These are phyloP conservation scores for Ehretia macrophylla DNA, from an alignment of 257 asterid genomes.

Conservation along the genomic window DNA sequence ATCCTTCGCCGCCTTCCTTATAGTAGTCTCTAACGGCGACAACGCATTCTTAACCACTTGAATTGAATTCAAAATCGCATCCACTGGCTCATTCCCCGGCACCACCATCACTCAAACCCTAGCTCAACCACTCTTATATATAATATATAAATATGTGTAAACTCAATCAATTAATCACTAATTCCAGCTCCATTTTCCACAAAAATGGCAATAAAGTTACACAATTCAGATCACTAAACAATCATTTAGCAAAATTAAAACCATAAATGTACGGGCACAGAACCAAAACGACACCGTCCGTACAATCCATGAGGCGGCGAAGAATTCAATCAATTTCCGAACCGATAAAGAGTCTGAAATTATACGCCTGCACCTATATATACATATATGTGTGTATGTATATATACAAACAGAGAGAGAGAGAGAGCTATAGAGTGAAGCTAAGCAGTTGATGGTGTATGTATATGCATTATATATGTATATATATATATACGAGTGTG, in stretches of 20 bases:
- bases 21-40: constrained; percentile 68
- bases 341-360: neutral
- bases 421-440: neutral
- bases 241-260: neutral
- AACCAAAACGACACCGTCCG: neutral
- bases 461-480: neutral
- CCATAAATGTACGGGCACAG: constrained; percentile 1
- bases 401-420: neutral
- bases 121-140: constrained; percentile 35
- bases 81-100: constrained; percentile 71
- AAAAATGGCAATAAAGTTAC: neutral
- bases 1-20: constrained; percentile 68
- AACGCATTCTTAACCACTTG: constrained; percentile 65
- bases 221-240: neutral
- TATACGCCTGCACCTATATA: neutral
- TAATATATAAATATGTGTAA: constrained; percentile 9
- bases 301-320: constrained; percentile 1
- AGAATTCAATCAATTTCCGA: neutral
- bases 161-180: constrained; percentile 16
- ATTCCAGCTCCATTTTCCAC: neutral
- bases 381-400: neutral
- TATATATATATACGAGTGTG: neutral
- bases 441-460: neutral
- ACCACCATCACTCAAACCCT: constrained; percentile 62
- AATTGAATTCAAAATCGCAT: constrained; percentile 75